phyloP scores from a whole-genome alignment of 169 alveolate species.

The Plasmodium fragile region DNA sequence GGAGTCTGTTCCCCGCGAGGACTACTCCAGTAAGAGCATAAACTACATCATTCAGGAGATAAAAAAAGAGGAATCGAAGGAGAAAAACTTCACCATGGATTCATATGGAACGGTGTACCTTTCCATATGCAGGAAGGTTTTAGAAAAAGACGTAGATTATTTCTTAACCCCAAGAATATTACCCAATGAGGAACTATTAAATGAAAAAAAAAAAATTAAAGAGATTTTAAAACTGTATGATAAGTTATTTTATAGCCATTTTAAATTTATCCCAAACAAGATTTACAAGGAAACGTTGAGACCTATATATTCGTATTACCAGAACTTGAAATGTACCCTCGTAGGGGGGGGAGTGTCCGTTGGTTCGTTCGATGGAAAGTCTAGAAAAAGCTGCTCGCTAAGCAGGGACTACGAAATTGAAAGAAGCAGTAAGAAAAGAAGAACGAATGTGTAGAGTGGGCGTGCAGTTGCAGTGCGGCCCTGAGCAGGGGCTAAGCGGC shows the following conservation, averaged over 20 bases:
- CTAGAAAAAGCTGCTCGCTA: constrained; percentile 13
- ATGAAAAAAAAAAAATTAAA: constrained; percentile 74
- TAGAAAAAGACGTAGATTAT: constrained; percentile 36
- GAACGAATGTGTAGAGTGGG: not conserved
- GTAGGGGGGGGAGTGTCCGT: not conserved
- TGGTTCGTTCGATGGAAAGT: constrained; percentile 13
- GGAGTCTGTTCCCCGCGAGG: not conserved
- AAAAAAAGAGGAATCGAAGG: constrained; percentile 71
- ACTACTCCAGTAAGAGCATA: constrained; percentile 25
- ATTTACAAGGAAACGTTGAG: constrained; percentile 73
- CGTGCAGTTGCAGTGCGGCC: not conserved
- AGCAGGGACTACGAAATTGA: constrained; percentile 21
- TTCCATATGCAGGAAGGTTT: constrained; percentile 44
- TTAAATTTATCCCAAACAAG: constrained; percentile 73
- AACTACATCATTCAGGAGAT: constrained; percentile 47
- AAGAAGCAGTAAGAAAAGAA: constrained; percentile 24
- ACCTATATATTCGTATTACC: constrained; percentile 74
- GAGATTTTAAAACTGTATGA: constrained; percentile 76
- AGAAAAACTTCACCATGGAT: constrained; percentile 59
- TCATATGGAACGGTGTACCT: constrained; percentile 62
- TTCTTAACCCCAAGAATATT: constrained; percentile 4
- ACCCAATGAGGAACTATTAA: constrained; percentile 34
- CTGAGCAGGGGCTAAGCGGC: too few relatives aligned
- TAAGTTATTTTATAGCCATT: constrained; percentile 69
- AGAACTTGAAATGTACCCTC: constrained; percentile 47